Base-by-base conservation (phyloP, 305 asterid species). In the Fraxinus sp. region DNA sequence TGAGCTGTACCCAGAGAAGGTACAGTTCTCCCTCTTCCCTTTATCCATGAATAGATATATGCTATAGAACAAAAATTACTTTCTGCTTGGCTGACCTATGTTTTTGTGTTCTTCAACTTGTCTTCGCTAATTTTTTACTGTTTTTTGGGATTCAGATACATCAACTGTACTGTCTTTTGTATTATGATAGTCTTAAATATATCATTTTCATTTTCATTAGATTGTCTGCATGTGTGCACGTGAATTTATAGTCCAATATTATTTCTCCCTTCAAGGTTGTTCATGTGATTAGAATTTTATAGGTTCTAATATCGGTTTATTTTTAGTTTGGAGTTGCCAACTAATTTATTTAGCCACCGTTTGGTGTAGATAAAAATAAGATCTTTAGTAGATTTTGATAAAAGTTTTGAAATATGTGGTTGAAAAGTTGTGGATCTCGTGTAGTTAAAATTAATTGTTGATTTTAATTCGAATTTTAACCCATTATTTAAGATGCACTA, bases 1-100 rank as follows among this genome's bases (percentile, higher is more conserved):
- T 92, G 87, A 86, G 91, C 82, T 93, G 98, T 70, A 92, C 85
- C 0, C 98, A 94, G 85, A 89, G 98, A 87, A 92, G 98, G 98
- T 93, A 83, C 72, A n/a, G n/a, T 73, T 32, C 57, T 41, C 20
- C 77, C 82, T 18, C 64, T 10, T 80, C 24, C 26, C 52, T 77
- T 55, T 79, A 82, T 55, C 26, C 76, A 57, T 35, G 78, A 18
- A 57, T 30, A 74, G 9, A 81, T 57, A 6, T 80, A 2, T 62
- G 7, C 5, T 28, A 5, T 7, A 33, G 46, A 49, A 70, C 46
- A 55, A 20, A 24, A 26, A 59, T 32, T 35, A 16, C 26, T 20
- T 59, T 59, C 39, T 43, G 79, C 30, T 74, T 4, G 71, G 68
- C 66, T 78, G 7, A 74, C 26, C 64, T 41, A 16, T 13, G 5